Evolutionary conservation across 345 rosid genomes (phyloP).

Genomic region (rapeseed (Brassica napus)): DNA sequence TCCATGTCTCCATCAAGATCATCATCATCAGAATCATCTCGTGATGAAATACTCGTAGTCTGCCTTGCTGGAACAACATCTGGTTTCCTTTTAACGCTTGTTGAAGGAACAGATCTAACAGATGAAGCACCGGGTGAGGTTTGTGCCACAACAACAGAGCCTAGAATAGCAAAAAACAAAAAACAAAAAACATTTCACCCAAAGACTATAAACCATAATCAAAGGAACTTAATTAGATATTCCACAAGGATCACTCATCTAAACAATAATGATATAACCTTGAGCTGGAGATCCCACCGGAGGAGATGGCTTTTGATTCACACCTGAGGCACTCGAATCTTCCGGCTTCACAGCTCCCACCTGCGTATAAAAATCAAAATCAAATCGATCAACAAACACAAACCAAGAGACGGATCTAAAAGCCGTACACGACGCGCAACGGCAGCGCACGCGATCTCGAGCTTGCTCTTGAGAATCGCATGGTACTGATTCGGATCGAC

Average conservation of each 20-base stretch:
- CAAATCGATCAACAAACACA: neutral
- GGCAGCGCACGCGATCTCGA: constrained; percentile 81
- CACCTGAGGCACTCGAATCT: constrained; percentile 45
- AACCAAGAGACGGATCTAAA: neutral
- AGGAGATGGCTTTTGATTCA: constrained; percentile 40
- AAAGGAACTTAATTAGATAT: neutral
- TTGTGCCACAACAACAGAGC: constrained; percentile 35
- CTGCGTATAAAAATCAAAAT: constrained; percentile 40
- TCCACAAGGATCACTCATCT: constrained; percentile 6
- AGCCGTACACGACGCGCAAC: constrained; percentile 46
- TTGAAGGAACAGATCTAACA: constrained; percentile 30
- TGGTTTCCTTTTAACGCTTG: constrained; percentile 46
- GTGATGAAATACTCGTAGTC: constrained; percentile 80
- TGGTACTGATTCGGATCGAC: constrained; percentile 53
- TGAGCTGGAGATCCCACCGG: constrained; percentile 42
- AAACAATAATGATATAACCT: constrained; percentile 33
- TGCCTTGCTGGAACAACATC: constrained; percentile 54
- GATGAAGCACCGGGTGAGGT: constrained; percentile 35
- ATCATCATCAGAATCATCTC: constrained; percentile 91
- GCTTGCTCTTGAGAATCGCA: constrained; percentile 69
- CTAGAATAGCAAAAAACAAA: no score
- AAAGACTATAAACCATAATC: neutral
- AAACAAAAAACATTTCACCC: constrained; percentile 2
- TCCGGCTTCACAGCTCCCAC: constrained; percentile 55
- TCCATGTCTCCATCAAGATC: constrained; percentile 73